phyloP scores from a whole-genome alignment of 768 basidiomycete genomes.

The Boletus coccyginus region DNA sequence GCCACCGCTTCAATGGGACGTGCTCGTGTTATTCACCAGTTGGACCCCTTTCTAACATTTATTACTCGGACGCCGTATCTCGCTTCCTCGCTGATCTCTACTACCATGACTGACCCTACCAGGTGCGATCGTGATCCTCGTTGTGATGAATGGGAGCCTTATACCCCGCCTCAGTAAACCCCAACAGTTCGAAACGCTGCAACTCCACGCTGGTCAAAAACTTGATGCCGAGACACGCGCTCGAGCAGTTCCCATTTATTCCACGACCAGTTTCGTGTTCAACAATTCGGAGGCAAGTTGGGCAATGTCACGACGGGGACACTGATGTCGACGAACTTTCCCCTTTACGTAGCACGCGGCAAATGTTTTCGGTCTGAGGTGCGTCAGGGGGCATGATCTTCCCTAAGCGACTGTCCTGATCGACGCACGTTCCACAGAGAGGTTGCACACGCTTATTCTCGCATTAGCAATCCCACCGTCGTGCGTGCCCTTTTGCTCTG shows the following conservation, averaged over 20 bases:
- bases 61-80: neutral
- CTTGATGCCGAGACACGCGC: constrained; percentile 66
- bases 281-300: constrained; percentile 52
- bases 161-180: neutral
- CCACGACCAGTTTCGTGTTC: constrained; percentile 70
- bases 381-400: neutral
- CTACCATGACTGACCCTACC: neutral
- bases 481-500: neutral
- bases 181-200: constrained; percentile 71
- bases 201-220: constrained; percentile 71
- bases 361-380: constrained; percentile 14
- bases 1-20: neutral
- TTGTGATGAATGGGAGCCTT: neutral
- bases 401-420: neutral
- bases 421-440: neutral
- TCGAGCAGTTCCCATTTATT: constrained; percentile 76
- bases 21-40: neutral
- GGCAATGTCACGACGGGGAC: no score
- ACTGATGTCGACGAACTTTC: no score
- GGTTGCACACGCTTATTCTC: constrained; percentile 12
- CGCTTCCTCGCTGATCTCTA: neutral
- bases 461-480: constrained; percentile 22
- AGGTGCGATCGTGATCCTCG: neutral
- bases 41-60: no score
- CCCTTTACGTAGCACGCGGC: constrained; percentile 9